Evolutionary conservation across 495 filamentous ascomycete genomes (phyloP), one percentile per base, ranked within the genome.

Genomic region (Neurospora sp.): DNA sequence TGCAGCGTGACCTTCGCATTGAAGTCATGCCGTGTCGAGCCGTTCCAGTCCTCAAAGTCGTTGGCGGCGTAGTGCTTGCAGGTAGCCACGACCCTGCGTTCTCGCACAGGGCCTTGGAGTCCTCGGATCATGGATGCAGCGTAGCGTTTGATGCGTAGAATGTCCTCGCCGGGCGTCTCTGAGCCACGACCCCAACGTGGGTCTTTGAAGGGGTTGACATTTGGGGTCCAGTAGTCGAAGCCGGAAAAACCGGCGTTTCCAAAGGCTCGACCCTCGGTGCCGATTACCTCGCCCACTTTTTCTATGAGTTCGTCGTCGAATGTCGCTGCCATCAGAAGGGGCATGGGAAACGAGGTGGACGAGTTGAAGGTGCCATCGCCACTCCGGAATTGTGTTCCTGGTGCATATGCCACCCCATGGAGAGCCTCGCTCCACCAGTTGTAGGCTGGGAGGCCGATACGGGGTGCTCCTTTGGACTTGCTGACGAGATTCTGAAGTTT

Each of bases 201-300:
- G 70, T 85, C 83, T 44, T 80, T 79, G 81, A 37, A 83, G 70
- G 69, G 72, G 35, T 71, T 68, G 39, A 72, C 37, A 40, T 27
- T 53, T 42, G 9, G 48, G 31, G 37, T 68, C 69, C 18, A n/a
- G 71, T 82, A 88, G 74, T 91, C 87, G 8, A 92, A 79, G 0
- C 88, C 88, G 40, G 84, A 85, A 27, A 84, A 78, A 11, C 86
- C 86, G n/a, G 75, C 86, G 73, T 92, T 92, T 79, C 84, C 88
- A 76, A 89, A 91, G 4, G 89, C 89, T 27, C 90, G 82, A n/a
- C 87, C 89, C 77, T 92, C 89, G 5, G 86, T 91, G 22, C 84
- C 85, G 35, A 92, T 85, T 38, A 79, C 74, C 8, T 70, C 72
- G 16, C 78, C 85, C 41, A 87, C 78, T 12, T 75, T 53, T 39